phyloP scores from a whole-genome alignment of 768 basidiomycete species.

The Suillus ampliporus region DNA sequence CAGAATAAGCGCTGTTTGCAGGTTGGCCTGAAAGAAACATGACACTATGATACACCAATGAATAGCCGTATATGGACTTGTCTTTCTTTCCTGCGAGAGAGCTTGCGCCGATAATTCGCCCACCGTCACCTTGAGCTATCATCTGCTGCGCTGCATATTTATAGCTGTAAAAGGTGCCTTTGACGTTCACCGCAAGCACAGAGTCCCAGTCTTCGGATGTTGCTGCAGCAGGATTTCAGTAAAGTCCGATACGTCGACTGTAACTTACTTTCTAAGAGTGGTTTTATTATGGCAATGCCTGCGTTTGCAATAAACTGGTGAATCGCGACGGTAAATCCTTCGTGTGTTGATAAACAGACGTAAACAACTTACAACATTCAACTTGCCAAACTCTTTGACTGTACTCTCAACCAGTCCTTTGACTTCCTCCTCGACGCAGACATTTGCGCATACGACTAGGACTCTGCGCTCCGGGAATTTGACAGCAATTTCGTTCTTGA shows the following conservation, averaged over 20 bases:
- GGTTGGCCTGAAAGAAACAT: slow-evolving; percentile 34
- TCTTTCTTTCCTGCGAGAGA: slow-evolving; percentile 45
- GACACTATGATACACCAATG: not conserved
- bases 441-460: slow-evolving; percentile 26
- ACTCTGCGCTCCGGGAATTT: slow-evolving; percentile 17
- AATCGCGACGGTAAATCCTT: too few relatives aligned
- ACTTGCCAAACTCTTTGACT: slow-evolving; percentile 31
- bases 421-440: slow-evolving; percentile 37
- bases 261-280: slow-evolving; percentile 19
- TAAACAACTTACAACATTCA: slow-evolving; percentile 40
- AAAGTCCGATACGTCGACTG: slow-evolving; percentile 11
- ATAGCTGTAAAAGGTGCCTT: slow-evolving; percentile 46
- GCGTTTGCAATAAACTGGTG: slow-evolving; percentile 32
- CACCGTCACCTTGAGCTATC: slow-evolving; percentile 48
- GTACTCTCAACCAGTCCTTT: slow-evolving; percentile 32
- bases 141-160: slow-evolving; percentile 50
- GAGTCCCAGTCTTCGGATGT: slow-evolving; percentile 39
- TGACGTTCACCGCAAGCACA: slow-evolving; percentile 45
- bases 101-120: slow-evolving; percentile 46
- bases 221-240: slow-evolving; percentile 25
- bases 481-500: slow-evolving; percentile 20
- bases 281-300: slow-evolving; percentile 18
- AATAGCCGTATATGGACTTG: slow-evolving; percentile 11
- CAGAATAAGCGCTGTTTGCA: slow-evolving; percentile 36
- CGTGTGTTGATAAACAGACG: too few relatives aligned